phyloP scores from a whole-genome alignment of 129 eudicot species.

The Flaveria bidentis region DNA sequence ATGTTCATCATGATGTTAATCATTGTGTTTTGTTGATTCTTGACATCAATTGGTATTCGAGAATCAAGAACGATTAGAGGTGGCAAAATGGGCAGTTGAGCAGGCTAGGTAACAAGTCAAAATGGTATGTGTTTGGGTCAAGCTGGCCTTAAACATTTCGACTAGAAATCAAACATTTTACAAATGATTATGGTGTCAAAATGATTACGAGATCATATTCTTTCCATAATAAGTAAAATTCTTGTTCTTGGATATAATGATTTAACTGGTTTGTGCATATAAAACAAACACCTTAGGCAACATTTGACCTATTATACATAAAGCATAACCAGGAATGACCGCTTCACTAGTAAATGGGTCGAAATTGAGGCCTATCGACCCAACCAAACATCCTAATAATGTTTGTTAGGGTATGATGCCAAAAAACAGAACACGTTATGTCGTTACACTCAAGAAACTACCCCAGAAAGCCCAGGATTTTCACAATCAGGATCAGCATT shows the following conservation, averaged over 20 bases:
- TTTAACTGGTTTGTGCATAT: background rate
- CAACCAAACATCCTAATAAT: too few species aligned
- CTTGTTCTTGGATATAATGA: background rate
- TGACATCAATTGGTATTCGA: background rate
- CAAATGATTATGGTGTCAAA: background rate
- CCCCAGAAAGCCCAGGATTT: background rate
- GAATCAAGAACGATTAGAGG: background rate
- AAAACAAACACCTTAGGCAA: background rate
- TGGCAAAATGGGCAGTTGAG: background rate
- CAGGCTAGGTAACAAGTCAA: background rate
- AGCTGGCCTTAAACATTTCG: background rate
- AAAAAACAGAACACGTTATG: too few species aligned
- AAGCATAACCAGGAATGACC: background rate
- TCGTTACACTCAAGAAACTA: too few species aligned
- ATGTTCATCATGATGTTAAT: background rate
- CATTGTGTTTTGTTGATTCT: slow-evolving; percentile 9
- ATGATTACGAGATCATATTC: background rate
- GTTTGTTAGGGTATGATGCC: too few species aligned
- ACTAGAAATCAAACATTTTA: background rate
- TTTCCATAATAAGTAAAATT: background rate
- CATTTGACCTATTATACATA: slow-evolving; percentile 4
- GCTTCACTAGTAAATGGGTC: background rate
- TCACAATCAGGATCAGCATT: background rate
- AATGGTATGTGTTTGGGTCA: background rate
- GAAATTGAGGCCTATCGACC: background rate